These are phyloP conservation scores for Chlorella sp. DNA, from an alignment of 139 green algal genomes.

Conservation along the genomic window DNA sequence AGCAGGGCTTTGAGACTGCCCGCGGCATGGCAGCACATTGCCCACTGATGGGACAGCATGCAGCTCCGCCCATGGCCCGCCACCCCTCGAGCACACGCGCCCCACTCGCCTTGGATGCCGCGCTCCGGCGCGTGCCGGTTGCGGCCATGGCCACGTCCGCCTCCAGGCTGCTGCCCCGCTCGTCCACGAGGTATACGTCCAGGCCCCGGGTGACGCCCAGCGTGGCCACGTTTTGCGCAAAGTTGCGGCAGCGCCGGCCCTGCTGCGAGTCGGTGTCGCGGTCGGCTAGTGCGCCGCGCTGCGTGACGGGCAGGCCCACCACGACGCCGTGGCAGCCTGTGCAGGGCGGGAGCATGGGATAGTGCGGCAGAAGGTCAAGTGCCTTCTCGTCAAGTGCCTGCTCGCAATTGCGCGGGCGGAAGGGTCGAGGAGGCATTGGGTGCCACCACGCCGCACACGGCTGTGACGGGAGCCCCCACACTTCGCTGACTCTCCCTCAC, in stretches of 20 bases:
- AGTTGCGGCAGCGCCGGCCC: constrained; percentile 43
- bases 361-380: neutral
- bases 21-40: neutral
- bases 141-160: neutral
- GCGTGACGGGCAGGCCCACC: constrained; percentile 39
- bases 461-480: no score
- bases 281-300: neutral
- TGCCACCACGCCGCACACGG: no score
- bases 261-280: constrained; percentile 41
- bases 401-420: no score
- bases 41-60: neutral
- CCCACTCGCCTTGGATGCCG: neutral
- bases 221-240: constrained; percentile 21
- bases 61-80: neutral
- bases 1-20: neutral
- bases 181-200: constrained; percentile 28
- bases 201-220: neutral
- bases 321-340: constrained; percentile 36
- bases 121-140: neutral
- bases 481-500: no score
- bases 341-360: no score
- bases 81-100: neutral
- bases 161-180: constrained; percentile 10
- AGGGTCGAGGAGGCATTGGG: no score
- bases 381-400: neutral